Percentiles rank a stretch among this genome's conserved stretches.
phyloP scores from a whole-genome alignment of 192 early-diverging fungal species.

The Mortierella alpina region DNA sequence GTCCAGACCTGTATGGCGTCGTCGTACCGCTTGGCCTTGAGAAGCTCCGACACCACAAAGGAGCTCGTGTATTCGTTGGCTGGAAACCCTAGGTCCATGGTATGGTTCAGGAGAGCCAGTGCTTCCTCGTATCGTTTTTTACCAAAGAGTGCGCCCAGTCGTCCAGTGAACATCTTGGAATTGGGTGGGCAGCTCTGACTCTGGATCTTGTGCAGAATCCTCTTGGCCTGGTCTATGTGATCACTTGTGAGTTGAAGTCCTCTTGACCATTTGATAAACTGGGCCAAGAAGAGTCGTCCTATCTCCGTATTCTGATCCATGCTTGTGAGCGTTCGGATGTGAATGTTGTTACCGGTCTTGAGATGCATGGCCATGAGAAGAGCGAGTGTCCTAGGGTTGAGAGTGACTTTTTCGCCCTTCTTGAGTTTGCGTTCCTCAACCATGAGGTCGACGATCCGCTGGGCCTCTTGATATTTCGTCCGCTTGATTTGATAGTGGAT shows the following conservation, averaged over 20 bases:
- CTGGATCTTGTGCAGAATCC: constrained; percentile 9
- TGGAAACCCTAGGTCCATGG: constrained; percentile 33
- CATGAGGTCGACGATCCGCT: constrained; percentile 12
- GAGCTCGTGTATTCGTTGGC: constrained; percentile 13
- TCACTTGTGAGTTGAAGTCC: constrained; percentile 28
- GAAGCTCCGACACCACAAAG: constrained; percentile 22
- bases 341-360: constrained; percentile 18
- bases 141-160: constrained; percentile 3
- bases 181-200: constrained; percentile 17
- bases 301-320: no score
- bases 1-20: constrained; percentile 15
- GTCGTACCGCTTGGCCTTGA: constrained; percentile 20
- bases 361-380: constrained; percentile 36
- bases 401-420: background rate
- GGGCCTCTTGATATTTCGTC: constrained; percentile 16
- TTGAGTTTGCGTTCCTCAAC: background rate
- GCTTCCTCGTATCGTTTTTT: constrained; percentile 16
- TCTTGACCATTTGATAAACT: constrained; percentile 34
- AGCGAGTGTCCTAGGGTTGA: constrained; percentile 4
- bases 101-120: constrained; percentile 24
- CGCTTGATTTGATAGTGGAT: constrained; percentile 27
- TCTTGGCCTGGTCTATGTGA: constrained; percentile 14
- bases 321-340: no score
- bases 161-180: constrained; percentile 21
- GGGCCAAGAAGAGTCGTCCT: constrained; percentile 1